Conservation (phyloP, 768 basidiomycete genomes). For the Mycena kentingensis region DNA sequence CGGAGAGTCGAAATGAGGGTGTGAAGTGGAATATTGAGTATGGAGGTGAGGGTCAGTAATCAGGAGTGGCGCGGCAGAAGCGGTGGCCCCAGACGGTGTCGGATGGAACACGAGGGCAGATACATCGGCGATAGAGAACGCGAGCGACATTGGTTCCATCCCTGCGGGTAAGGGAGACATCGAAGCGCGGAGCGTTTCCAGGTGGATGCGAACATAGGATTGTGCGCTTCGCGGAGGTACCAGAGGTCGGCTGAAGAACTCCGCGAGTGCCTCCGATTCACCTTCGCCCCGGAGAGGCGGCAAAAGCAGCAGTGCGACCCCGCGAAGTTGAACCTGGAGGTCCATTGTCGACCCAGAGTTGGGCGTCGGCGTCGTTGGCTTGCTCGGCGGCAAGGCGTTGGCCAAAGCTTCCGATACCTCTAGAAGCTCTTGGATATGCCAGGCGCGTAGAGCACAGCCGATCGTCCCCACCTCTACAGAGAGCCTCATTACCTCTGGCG, state of each 20-base stretch:
- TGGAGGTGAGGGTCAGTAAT: constrained; percentile 72
- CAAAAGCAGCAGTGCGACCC: constrained; percentile 52
- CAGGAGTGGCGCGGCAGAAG: constrained; percentile 63
- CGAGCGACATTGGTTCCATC: constrained; percentile 23
- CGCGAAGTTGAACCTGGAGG: constrained; percentile 38
- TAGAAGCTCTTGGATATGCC: constrained; percentile 55
- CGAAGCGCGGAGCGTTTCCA: constrained; percentile 43
- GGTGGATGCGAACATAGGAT: constrained; percentile 55
- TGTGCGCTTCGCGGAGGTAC: constrained; percentile 51
- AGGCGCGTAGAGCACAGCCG: constrained; percentile 56
- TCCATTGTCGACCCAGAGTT: constrained; percentile 33
- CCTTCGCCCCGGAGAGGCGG: constrained; percentile 28
- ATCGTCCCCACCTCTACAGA: constrained; percentile 50
- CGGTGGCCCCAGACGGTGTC: constrained; percentile 17
- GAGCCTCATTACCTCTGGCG: constrained; percentile 40
- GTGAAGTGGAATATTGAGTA: constrained; percentile 52
- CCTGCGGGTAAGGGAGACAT: constrained; percentile 28
- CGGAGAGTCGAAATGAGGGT: constrained; percentile 42
- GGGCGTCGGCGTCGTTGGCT: constrained; percentile 18
- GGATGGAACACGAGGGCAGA: constrained; percentile 56
- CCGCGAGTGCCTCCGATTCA: constrained; percentile 20
- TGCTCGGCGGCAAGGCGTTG: constrained; percentile 19
- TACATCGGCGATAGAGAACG: constrained; percentile 49
- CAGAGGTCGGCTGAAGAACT: constrained; percentile 63
- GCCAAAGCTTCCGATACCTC: constrained; percentile 40